Evolutionary conservation across 129 eudicot species (phyloP), one percentile per base, ranked within the genome.

Genomic region (Erigeron canadensis): DNA sequence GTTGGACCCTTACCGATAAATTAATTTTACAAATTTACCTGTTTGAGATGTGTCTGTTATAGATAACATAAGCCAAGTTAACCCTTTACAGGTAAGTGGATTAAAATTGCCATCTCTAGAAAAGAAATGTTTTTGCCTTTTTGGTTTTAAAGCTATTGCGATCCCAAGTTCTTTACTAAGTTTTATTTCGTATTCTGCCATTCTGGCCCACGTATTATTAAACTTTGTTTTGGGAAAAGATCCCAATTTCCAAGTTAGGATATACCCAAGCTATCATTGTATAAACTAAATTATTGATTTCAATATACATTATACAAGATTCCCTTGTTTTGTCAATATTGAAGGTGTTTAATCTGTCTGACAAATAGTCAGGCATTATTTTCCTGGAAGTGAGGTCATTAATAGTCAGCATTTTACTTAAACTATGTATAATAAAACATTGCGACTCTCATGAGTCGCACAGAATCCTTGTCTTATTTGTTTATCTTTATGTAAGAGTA

Each of bases 201-300:
- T 63, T n/a, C 10, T 21, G 12, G 21, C 58, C 71, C 57, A 10
- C 21, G 39, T 43, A 42, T 44, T 21, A 11, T 45, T 11, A 37
- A 23, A 54, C 41, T 55, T 70, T 55, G 39, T 40, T 48, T 46
- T 5, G 7, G 43, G 45, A 11, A n/a, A 67, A 21, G 17, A 46
- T 22, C 45, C 41, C 42, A 66, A 45, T 57, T 68, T 66, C 41
- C 42, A 66, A 45, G 71, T 68, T 68, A 2, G 48, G 50, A 23
- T 38, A 18, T 43, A 15, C 67, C 19, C 67, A 10, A 13, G 67
- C 37, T 61, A 61, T 8, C 23, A 3, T 53, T 15, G 22, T 4
- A 13, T 37, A 61, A 39, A 21, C 63, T 57, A 3, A 28, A 28
- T 28, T 28, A 56, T 17, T 56, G 48, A 63, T 63, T 39, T 63